phyloP scores from a whole-genome alignment of 257 asterid species.

The Solanum bulbocastanum region DNA sequence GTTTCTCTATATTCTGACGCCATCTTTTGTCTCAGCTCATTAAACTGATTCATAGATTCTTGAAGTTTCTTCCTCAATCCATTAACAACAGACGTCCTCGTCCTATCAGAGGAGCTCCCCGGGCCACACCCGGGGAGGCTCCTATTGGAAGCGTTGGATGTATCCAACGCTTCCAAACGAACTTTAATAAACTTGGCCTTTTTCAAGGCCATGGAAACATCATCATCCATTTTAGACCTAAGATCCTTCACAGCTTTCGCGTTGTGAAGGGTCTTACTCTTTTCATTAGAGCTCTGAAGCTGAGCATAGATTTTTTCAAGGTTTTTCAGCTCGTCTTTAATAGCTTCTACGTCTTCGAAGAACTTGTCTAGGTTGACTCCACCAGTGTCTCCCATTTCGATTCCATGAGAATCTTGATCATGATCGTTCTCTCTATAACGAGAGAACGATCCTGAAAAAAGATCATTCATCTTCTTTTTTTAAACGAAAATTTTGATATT shows the following conservation, averaged over 20 bases:
- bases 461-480: slow-evolving; percentile 3
- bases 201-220: slow-evolving; percentile 13
- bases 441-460: slow-evolving; percentile 8
- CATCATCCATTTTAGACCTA: slow-evolving; percentile 29
- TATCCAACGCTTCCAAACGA: slow-evolving; percentile 22
- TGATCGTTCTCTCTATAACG: not conserved
- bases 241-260: slow-evolving; percentile 30
- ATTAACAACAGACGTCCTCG: slow-evolving; percentile 31
- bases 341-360: slow-evolving; percentile 56
- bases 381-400: slow-evolving; percentile 21
- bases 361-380: slow-evolving; percentile 61
- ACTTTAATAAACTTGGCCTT: slow-evolving; percentile 32
- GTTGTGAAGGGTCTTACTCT: slow-evolving; percentile 36
- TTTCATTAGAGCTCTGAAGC: slow-evolving; percentile 52
- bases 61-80: slow-evolving; percentile 34
- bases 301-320: slow-evolving; percentile 43
- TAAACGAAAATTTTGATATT: not conserved
- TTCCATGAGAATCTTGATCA: not conserved
- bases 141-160: slow-evolving; percentile 26
- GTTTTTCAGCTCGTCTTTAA: slow-evolving; percentile 54
- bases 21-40: slow-evolving; percentile 30
- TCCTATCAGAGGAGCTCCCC: slow-evolving; percentile 31
- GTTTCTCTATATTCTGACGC: slow-evolving; percentile 32
- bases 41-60: slow-evolving; percentile 30
- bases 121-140: slow-evolving; percentile 36